Evolutionary conservation across 805 yeast genomes (phyloP), one percentile per base, ranked within the genome.

Genomic region (Metschnikowia bowlesiae): DNA sequence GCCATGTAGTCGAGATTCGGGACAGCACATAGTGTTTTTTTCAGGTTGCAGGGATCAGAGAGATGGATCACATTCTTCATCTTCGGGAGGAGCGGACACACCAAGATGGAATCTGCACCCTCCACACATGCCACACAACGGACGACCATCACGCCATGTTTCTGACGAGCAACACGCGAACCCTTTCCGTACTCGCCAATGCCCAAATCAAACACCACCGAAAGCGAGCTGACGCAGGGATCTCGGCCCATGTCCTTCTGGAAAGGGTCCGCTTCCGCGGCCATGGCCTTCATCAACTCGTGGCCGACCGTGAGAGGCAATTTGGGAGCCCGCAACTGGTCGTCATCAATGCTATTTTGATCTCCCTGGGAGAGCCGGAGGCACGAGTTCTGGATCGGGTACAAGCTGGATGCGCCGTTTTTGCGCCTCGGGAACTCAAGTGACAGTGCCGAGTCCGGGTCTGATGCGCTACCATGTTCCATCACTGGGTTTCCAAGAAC

Each of bases 31-130:
- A 46, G 26, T 10, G 35, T 13, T 44, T 55, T 55, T 10, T 33
- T 44, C 36, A 52, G 53, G n/a, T 33, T 28, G 4, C 28, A 16
- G 8, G 50, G 30, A n/a, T 13, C 9, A 9, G 37, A 11, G 8
- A 44, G 32, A 35, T 49, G 44, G 45, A 53, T 29, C 16, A 52
- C 41, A 18, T 51, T 54, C 35, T 48, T 44, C 18, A 42, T 44
- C 31, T 34, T 44, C n/a, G 57, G 59, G 36, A 57, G 44, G 39
- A 57, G 35, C 14, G 58, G 53, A 38, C 39, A 49, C 13, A 53
- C 48, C 16, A 36, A 37, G 14, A 57, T 48, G 22, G 47, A 44
- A 13, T 42, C 43, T 7, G 48, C 46, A 13, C 33, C 37, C 3
- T 44, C 32, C 22, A 50, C 50, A 30, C 47, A 53, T 29, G 52